Base-by-base conservation (phyloP, 495 filamentous ascomycete genomes). In the Cercophora sp. region DNA sequence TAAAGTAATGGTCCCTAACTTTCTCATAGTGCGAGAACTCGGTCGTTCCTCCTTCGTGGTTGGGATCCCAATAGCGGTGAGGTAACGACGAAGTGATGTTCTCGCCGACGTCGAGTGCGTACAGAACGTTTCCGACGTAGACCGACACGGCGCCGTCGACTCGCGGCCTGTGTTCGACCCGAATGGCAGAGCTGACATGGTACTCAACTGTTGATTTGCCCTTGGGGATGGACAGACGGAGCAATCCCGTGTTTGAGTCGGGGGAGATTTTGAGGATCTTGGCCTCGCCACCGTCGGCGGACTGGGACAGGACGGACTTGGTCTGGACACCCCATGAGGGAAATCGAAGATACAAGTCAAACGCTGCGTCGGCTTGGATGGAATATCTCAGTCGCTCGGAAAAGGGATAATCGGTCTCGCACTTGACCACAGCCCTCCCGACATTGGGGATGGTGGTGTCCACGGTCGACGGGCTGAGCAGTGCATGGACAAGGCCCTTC, bases 331-430 rank as follows among this genome's bases (percentile, higher is more conserved):
- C 36, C 79, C 77, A 81, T 4, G 39, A 25, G 0, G 79, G 79
- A 19, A 80, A 61, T 1, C 78, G 75, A 31, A 81, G 52, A 51
- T 71, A 75, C 55, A 82, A 72, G 43, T 71, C 56, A 50, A 81
- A 74, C 13, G 63, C 36, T 2, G 55, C 50, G 15, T 63, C 62
- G 13, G 74, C 62, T 25, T 60, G 55, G 41, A 83, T 68, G 27
- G 63, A 70, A 61, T 84, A 84, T 1, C 46, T 51, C 4, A 85
- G 59, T 1, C 51, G 56, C 39, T 76, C 59, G 3, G 56, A 57
- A 57, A 83, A 84, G 3, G 80, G 81, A 57, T 84, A 85, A 6
- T 62, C 61, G 0, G 79, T 82, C 18, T 71, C 57, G 56, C 70
- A 74, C 46, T 56, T 29, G 19, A 60, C 36, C 5, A 39, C n/a